phyloP scores from a whole-genome alignment of 257 asterid genomes.

The Nicotiana noctiflora region DNA sequence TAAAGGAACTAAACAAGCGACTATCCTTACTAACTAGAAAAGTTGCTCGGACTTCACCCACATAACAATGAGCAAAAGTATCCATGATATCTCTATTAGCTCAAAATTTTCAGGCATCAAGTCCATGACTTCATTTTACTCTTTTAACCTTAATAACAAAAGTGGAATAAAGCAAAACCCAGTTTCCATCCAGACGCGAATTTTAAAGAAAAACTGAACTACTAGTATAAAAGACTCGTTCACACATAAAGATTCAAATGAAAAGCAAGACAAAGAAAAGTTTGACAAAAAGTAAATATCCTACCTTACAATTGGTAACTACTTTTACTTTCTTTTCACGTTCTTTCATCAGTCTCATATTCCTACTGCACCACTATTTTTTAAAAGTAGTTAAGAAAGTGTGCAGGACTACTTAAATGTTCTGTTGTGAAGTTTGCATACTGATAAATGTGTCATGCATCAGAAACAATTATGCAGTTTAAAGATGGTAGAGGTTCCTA shows the following conservation, averaged over 20 bases:
- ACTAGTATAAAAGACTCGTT: not conserved
- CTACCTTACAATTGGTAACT: not conserved
- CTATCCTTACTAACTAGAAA: not conserved
- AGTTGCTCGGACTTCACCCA: not conserved
- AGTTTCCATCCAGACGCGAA: not conserved
- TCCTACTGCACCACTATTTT: not conserved
- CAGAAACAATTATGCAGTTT: not conserved
- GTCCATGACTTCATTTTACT: too few species aligned
- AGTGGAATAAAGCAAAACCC: not conserved
- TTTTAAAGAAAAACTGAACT: not conserved
- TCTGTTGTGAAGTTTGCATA: not conserved
- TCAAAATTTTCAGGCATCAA: not conserved
- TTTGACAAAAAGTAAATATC: not conserved
- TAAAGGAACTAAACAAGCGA: constrained; percentile 10
- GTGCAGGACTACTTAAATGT: not conserved
- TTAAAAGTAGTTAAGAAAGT: not conserved
- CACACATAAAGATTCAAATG: not conserved
- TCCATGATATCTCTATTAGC: not conserved
- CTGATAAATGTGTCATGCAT: not conserved
- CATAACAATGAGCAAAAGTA: not conserved
- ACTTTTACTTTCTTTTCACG: not conserved
- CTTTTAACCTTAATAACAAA: not conserved
- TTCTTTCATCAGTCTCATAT: not conserved
- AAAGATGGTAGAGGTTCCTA: not conserved
- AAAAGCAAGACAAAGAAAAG: not conserved